A percentile compares a stretch with the other conserved stretches of the same genome.
Conservation (phyloP, 1,139 yeast species). For the Yamadazyma triangularis region DNA sequence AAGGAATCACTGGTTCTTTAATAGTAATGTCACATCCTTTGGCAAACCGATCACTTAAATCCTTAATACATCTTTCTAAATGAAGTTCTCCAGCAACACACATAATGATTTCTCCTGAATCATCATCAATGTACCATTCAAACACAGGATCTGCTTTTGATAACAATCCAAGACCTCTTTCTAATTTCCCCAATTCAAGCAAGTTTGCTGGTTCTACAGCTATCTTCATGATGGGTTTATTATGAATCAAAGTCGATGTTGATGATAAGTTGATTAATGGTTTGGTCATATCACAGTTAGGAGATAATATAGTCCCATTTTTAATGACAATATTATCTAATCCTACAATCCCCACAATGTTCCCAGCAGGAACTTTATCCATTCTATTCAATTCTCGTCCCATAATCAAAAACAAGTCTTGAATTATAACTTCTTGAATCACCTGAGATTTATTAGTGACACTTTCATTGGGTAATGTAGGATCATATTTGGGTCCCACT, state of each 20-base stretch:
- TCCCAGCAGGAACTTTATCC: conserved; percentile 87
- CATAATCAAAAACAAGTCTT: conserved; percentile 80
- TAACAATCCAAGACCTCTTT: conserved; percentile 70
- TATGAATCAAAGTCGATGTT: conserved; percentile 54
- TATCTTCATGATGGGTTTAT: conserved; percentile 81
- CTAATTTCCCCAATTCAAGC: conserved; percentile 68
- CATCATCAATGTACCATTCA: conserved; percentile 76
- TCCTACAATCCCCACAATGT: conserved; percentile 92
- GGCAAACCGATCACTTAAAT: conserved; percentile 86
- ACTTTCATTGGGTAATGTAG: conserved; percentile 54
- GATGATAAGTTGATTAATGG: conserved; percentile 72
- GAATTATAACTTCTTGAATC: conserved; percentile 42
- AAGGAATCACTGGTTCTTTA: conserved; percentile 94
- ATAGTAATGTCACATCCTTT: conserved; percentile 74
- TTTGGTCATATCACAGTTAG: conserved; percentile 20
- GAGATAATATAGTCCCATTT: conserved; percentile 68
- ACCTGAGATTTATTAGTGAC: conserved; percentile 40
- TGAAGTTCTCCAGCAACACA: conserved; percentile 97
- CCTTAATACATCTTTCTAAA: conserved; percentile 85
- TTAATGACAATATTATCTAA: conserved; percentile 77
- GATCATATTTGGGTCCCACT: conserved; percentile 85
- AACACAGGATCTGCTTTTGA: conserved; percentile 93
- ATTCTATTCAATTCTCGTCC: conserved; percentile 83
- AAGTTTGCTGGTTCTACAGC: conserved; percentile 94
- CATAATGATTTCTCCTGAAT: conserved; percentile 82